Evolutionary conservation across 768 basidiomycete species (phyloP).

Genomic region (Leccinum sublutescens): DNA sequence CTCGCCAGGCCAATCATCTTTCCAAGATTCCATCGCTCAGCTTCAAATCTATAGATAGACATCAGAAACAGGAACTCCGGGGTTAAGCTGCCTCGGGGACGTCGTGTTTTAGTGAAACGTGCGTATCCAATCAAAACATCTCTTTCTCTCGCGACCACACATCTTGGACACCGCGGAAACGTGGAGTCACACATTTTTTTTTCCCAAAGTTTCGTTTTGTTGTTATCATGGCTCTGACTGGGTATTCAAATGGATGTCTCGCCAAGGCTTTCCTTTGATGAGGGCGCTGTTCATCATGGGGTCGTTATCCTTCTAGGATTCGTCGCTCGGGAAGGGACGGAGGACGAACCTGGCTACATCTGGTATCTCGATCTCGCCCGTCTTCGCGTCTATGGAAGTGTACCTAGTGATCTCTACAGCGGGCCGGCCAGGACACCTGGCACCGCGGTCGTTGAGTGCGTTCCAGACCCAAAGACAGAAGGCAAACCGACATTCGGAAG

Average conservation of each 20-base stretch:
- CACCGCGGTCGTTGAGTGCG: conserved; percentile 6
- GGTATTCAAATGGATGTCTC: conserved; percentile 27
- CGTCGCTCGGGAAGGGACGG: conserved; percentile 5
- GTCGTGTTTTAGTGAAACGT: conserved; percentile 24
- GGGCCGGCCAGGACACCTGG: conserved; percentile 63
- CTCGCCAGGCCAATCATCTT: conserved; percentile 15
- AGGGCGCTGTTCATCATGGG: conserved; percentile 27
- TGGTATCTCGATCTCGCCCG: conserved; percentile 53
- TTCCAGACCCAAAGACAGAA: conserved; percentile 1
- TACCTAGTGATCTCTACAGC: conserved; percentile 69
- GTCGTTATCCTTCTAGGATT: conserved; percentile 5
- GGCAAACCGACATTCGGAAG: conserved; percentile 59
- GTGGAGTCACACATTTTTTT: conserved; percentile 10
- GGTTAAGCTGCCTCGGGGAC: conserved; percentile 22
- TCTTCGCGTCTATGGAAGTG: conserved; percentile 45
- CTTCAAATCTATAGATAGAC: conserved; percentile 29
- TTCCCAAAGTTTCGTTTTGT: conserved; percentile 1
- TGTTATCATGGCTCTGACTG: conserved; percentile 14
- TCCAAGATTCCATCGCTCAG: conserved; percentile 18
- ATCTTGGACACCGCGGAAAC: conserved; percentile 24
- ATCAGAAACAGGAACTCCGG: conserved; percentile 29
- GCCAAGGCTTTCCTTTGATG: conserved; percentile 35
- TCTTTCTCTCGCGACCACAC: conserved; percentile 2
- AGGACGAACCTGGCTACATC: conserved; percentile 39
- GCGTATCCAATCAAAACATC: conserved; percentile 16